Evolutionary conservation across 306 rosid species (phyloP).

Genomic region (Begonia peltatifolia): DNA sequence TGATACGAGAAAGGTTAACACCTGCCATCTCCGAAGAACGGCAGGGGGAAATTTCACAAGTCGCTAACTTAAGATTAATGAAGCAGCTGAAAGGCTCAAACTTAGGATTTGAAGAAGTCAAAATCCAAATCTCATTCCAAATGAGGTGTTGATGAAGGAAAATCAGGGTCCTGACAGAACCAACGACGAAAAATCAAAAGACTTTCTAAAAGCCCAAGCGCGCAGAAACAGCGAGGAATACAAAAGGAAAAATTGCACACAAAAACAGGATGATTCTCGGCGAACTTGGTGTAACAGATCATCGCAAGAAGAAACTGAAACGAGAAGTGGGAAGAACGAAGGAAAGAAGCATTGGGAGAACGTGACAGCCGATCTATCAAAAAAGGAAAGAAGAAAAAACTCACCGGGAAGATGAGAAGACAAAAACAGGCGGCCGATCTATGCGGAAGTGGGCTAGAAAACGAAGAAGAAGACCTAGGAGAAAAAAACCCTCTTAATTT

Average conservation of each 20-base stretch:
- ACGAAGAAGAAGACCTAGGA: background rate
- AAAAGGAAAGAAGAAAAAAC: slow-evolving; percentile 2
- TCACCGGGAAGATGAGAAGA: slow-evolving; percentile 3
- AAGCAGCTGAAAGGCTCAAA: background rate
- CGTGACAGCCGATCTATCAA: background rate
- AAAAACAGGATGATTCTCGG: background rate
- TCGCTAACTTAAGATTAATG: no score
- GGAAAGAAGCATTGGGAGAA: background rate
- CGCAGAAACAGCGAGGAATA: background rate
- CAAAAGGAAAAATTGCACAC: background rate
- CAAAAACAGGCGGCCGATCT: slow-evolving; percentile 3
- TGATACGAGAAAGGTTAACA: background rate
- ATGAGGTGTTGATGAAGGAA: slow-evolving; percentile 1
- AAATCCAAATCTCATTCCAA: slow-evolving; percentile 4
- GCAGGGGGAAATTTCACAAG: background rate
- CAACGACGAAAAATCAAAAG: slow-evolving; percentile 1
- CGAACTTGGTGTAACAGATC: background rate
- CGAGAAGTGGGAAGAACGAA: background rate
- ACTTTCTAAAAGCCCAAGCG: background rate
- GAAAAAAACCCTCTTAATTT: slow-evolving; percentile 19
- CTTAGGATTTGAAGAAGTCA: slow-evolving; percentile 6
- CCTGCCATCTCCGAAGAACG: background rate
- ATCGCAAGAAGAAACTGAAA: background rate
- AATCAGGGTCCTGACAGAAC: background rate
- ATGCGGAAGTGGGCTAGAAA: slow-evolving; percentile 1